Conservation (phyloP, 177 flowering plant species). For the Vitis hybrid region DNA sequence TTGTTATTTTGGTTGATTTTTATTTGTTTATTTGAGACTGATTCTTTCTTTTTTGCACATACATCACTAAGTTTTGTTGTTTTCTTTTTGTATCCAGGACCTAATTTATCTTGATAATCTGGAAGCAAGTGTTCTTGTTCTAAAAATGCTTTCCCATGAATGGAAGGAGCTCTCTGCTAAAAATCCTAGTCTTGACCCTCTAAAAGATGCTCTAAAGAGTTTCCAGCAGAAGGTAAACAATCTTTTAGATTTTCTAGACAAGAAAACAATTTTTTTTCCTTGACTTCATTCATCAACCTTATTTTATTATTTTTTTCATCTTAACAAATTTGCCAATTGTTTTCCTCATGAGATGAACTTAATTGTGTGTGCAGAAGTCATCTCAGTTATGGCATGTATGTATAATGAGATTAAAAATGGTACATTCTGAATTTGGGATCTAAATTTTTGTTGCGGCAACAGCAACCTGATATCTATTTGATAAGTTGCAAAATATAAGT, state of each 20-base stretch:
- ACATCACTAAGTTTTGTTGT: not conserved
- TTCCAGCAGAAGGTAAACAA: slow-evolving; percentile 36
- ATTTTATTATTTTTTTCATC: no score
- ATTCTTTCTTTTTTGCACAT: not conserved
- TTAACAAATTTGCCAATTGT: no score
- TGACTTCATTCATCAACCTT: no score
- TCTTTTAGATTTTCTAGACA: no score
- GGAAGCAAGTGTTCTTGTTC: slow-evolving; percentile 34
- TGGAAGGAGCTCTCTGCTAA: slow-evolving; percentile 35
- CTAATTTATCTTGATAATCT: slow-evolving; percentile 32
- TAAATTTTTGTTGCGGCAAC: not conserved
- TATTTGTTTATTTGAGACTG: not conserved
- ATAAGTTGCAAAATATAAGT: no score
- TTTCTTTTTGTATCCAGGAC: slow-evolving; percentile 25
- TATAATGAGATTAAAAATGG: no score
- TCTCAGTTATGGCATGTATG: no score
- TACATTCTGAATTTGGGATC: not conserved
- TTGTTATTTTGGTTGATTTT: not conserved
- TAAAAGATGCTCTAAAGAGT: slow-evolving; percentile 29
- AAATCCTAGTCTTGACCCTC: slow-evolving; percentile 13
- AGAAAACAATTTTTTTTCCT: no score
- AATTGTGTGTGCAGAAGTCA: no score
- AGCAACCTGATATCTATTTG: no score
- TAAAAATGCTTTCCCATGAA: slow-evolving; percentile 34
- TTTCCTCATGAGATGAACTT: no score